A percentile compares a stretch with the other conserved stretches of the same genome.
phyloP scores from a whole-genome alignment of 2,329 filamentous ascomycete species.

The Dactylellina leptospora region DNA sequence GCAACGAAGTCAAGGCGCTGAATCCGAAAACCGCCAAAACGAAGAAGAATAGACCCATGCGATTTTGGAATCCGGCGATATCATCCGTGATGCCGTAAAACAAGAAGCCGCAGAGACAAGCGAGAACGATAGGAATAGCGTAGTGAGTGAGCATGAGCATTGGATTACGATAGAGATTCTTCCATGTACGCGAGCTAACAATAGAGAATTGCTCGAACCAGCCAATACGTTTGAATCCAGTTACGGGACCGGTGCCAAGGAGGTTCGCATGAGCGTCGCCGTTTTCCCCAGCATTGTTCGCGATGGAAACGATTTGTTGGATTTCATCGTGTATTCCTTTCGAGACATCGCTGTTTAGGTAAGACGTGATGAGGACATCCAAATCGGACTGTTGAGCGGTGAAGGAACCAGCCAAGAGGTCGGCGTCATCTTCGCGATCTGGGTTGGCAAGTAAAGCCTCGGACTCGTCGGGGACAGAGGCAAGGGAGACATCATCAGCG shows the following conservation, averaged over 20 bases:
- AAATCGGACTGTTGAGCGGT: conserved; percentile 76
- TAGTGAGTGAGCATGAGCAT: conserved; percentile 99
- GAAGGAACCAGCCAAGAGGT: conserved; percentile 63
- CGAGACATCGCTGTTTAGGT: conserved; percentile 80
- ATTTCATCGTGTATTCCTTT: conserved; percentile 80
- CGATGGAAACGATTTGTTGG: conserved; percentile 70
- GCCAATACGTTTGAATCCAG: conserved; percentile 82
- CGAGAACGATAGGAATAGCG: conserved; percentile 92
- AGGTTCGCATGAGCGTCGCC: conserved; percentile 62
- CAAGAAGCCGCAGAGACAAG: conserved; percentile 83
- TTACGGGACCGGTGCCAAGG: conserved; percentile 69
- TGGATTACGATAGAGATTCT: conserved; percentile 95
- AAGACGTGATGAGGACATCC: conserved; percentile 80
- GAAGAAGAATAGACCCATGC: conserved; percentile 97
- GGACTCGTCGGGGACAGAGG: conserved; percentile 61
- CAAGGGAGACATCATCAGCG: conserved; percentile 68
- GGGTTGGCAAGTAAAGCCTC: conserved; percentile 43
- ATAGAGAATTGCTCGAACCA: conserved; percentile 85
- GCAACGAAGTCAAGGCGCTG: conserved; percentile 91
- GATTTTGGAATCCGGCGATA: conserved; percentile 96
- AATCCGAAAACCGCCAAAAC: conserved; percentile 94
- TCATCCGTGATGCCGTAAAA: conserved; percentile 97
- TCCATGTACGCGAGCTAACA: conserved; percentile 90
- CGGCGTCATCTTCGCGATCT: conserved; percentile 62
- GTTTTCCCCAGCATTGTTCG: conserved; percentile 70